These are phyloP conservation scores for Allantophomopsis lycopodina DNA, from an alignment of 2,329 filamentous ascomycete species.

Conservation along the genomic window DNA sequence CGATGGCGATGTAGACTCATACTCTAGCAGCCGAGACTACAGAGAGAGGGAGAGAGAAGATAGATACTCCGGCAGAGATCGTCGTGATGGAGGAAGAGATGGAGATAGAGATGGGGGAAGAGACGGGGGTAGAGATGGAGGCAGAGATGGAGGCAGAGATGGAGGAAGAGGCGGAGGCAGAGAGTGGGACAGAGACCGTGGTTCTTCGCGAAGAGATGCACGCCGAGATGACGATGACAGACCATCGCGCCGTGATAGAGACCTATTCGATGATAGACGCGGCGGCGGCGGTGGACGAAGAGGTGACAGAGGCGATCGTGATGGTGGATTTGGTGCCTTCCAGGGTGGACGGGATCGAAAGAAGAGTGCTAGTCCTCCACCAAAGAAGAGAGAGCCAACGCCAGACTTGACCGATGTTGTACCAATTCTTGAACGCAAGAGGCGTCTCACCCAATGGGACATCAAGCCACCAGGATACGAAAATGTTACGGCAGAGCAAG, in stretches of 20 bases:
- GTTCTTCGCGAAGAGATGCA: constrained; percentile 44
- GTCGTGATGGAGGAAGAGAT: constrained; percentile 26
- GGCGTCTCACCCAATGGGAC: constrained; percentile 96
- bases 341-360: constrained; percentile 34
- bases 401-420: constrained; percentile 82
- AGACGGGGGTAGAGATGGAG: no score
- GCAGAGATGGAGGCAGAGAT: constrained; percentile 66
- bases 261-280: constrained; percentile 49
- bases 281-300: constrained; percentile 34
- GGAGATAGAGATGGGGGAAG: no score
- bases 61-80: constrained; percentile 62
- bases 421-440: constrained; percentile 74
- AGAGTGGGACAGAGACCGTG: constrained; percentile 63
- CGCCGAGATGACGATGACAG: constrained; percentile 54
- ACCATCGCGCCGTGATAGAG: constrained; percentile 37
- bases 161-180: constrained; percentile 50
- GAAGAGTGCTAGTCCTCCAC: constrained; percentile 62
- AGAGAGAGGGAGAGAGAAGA: constrained; percentile 90
- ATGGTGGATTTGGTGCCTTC: constrained; percentile 25
- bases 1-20: constrained; percentile 68
- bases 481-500: constrained; percentile 94
- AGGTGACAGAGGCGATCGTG: constrained; percentile 23
- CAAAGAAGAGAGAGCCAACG: constrained; percentile 88
- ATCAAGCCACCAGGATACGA: constrained; percentile 98
- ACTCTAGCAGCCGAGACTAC: constrained; percentile 86